Evolutionary conservation across 257 asterid genomes (phyloP).

Genomic region (Eucommia ulmoides): DNA sequence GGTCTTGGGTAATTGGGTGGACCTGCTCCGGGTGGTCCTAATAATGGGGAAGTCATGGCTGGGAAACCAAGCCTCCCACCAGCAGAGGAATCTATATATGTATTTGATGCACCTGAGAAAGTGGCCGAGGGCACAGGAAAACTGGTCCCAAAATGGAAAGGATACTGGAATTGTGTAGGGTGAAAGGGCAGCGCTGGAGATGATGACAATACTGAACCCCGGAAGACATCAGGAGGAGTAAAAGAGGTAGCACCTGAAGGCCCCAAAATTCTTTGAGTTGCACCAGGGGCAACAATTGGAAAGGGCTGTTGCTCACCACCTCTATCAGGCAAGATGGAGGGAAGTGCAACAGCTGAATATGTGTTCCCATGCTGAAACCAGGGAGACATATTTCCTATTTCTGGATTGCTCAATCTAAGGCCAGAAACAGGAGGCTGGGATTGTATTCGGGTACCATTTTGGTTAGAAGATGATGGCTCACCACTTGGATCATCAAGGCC

Average conservation of each 20-base stretch:
- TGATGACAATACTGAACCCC: conserved; percentile 31
- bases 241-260: background rate
- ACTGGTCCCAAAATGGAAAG: conserved; percentile 24
- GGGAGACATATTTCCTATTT: conserved; percentile 46
- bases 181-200: conserved; percentile 32
- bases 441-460: conserved; percentile 20
- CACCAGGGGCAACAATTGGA: conserved; percentile 24
- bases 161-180: conserved; percentile 24
- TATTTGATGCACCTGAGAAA: conserved; percentile 29
- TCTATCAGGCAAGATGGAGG: conserved; percentile 51
- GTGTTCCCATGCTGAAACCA: conserved; percentile 59
- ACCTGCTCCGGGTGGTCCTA: conserved; percentile 47
- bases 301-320: conserved; percentile 57
- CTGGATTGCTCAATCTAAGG: conserved; percentile 30
- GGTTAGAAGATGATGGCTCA: conserved; percentile 19
- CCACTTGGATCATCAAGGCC: conserved; percentile 24
- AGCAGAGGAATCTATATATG: conserved; percentile 43
- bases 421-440: conserved; percentile 37
- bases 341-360: conserved; percentile 27
- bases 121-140: conserved; percentile 20
- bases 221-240: conserved; percentile 20
- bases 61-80: conserved; percentile 34
- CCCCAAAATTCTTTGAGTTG: background rate
- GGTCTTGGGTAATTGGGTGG: conserved; percentile 70
- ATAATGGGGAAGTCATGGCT: conserved; percentile 30